Percentiles rank a stretch among this genome's conserved stretches.
phyloP scores from a whole-genome alignment of 495 filamentous ascomycete genomes.

The Aspergillus sclerotioniger region DNA sequence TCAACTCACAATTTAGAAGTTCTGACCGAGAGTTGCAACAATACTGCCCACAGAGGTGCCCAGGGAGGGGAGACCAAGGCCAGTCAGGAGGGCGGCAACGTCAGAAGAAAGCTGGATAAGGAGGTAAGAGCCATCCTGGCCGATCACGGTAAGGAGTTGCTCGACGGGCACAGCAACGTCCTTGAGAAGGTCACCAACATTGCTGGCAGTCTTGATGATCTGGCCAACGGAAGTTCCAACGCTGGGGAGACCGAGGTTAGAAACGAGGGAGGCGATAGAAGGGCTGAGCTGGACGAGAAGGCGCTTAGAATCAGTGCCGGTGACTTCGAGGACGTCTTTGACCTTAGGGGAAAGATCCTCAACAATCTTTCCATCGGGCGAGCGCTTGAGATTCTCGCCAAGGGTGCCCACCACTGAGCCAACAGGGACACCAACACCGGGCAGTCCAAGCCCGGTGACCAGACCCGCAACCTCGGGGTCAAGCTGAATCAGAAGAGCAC shows the following conservation, averaged over 20 bases:
- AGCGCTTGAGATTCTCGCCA: conserved; percentile 28
- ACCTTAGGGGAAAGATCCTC: conserved; percentile 33
- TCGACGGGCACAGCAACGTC: conserved; percentile 31
- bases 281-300: conserved; percentile 37
- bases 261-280: conserved; percentile 28
- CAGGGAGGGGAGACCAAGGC: conserved; percentile 37
- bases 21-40: conserved; percentile 34
- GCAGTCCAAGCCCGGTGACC: conserved; percentile 37
- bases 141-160: conserved; percentile 34
- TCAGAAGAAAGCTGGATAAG: conserved; percentile 36
- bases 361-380: conserved; percentile 28
- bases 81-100: conserved; percentile 33
- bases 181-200: conserved; percentile 38
- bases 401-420: conserved; percentile 34
- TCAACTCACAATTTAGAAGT: conserved; percentile 29
- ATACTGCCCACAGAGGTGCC: conserved; percentile 34
- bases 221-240: conserved; percentile 28
- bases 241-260: conserved; percentile 30
- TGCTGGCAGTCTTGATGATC: conserved; percentile 30
- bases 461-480: conserved; percentile 31
- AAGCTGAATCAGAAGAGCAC: conserved; percentile 35
- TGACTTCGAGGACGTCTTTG: conserved; percentile 30
- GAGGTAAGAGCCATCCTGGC: conserved; percentile 31
- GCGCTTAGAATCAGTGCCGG: conserved; percentile 31
- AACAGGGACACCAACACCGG: conserved; percentile 26